Evolutionary conservation across 768 basidiomycete genomes (phyloP).

Genomic region (Kwoniella dendrophila): DNA sequence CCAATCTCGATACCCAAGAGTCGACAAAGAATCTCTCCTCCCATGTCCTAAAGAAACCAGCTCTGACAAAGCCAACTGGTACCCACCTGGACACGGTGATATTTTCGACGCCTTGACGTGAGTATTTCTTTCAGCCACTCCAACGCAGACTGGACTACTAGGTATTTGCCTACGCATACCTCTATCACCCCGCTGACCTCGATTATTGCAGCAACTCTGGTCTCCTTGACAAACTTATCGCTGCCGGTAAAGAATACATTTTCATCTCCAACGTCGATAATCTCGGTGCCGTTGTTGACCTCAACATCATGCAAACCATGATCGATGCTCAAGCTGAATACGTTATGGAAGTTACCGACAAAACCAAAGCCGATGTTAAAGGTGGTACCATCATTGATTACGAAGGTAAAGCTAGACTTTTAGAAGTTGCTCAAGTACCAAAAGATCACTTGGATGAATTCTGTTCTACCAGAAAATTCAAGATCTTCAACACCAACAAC

Average conservation of each 20-base stretch:
- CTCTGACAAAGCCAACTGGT: constrained; percentile 90
- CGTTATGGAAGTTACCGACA: constrained; percentile 94
- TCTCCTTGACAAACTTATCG: constrained; percentile 81
- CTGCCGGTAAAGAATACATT: constrained; percentile 93
- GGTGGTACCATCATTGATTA: constrained; percentile 85
- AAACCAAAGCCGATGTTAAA: constrained; percentile 90
- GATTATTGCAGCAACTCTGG: constrained; percentile 68
- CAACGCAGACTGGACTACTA: no score
- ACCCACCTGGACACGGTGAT: constrained; percentile 96
- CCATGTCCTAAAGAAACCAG: constrained; percentile 76
- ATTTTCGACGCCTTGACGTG: constrained; percentile 80
- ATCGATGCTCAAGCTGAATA: constrained; percentile 78
- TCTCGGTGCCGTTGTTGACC: constrained; percentile 85
- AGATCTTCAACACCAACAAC: constrained; percentile 68
- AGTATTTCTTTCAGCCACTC: constrained; percentile 17
- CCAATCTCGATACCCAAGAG: constrained; percentile 91
- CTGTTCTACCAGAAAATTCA: constrained; percentile 83
- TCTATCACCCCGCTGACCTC: constrained; percentile 1
- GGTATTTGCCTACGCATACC: background rate
- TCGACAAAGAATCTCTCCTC: constrained; percentile 82
- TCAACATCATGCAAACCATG: constrained; percentile 80
- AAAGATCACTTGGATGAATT: constrained; percentile 92
- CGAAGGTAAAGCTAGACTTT: constrained; percentile 80
- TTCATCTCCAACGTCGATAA: constrained; percentile 98
- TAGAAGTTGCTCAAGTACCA: constrained; percentile 94